Base-by-base conservation (phyloP, 2,329 filamentous ascomycete species). In the Monilinia aucupariae region DNA sequence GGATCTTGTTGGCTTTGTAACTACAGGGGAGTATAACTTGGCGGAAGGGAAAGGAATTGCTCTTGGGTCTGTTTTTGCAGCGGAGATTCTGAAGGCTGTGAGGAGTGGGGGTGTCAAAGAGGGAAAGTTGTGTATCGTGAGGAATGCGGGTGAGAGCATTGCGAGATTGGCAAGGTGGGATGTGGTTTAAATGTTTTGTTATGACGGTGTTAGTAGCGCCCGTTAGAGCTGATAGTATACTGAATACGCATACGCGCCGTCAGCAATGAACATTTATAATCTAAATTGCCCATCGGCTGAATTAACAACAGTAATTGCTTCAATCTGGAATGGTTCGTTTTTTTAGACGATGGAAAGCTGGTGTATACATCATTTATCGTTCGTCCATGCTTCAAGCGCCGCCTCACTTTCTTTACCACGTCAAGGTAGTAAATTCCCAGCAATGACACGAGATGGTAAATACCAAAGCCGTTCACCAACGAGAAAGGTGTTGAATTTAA, bases 1-100 rank as follows among this genome's bases (percentile, higher is more conserved):
- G 27, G 90, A 97, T 73, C 79, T 97, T 15, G 84, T 97, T 58
- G 94, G 94, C 0, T 99, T 96, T 73, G 87, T 97, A 30, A 97
- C 92, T 2, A 89, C 88, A 1, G 94, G 93, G 0, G 88, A 90
- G 58, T 96, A 88, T 74, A 92, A 88, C 70, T 81, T 97, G 2
- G 83, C 85, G 2, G 85, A 89, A 67, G 94, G 93, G 0, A 83
- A 82, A 68, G 90, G 88, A 0, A 86, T 85, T 20, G 93, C 87
- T 0, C 80, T 97, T 64, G 94, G 89, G 0, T 87, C 83, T 56
- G 72, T 97, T 32, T 78, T 85, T 17, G 78, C 87, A 0, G 78
- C 79, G 6, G 87, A 81, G 73, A 80, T 89, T 1, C 64, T 82
- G 4, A 76, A 79, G 61, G 74, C 76, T 27, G 48, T 78, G 15